A percentile compares a stretch with the other conserved stretches of the same genome.
These are phyloP conservation scores for Poronia punctata DNA, from an alignment of 495 filamentous ascomycete species.

Conservation along the genomic window DNA sequence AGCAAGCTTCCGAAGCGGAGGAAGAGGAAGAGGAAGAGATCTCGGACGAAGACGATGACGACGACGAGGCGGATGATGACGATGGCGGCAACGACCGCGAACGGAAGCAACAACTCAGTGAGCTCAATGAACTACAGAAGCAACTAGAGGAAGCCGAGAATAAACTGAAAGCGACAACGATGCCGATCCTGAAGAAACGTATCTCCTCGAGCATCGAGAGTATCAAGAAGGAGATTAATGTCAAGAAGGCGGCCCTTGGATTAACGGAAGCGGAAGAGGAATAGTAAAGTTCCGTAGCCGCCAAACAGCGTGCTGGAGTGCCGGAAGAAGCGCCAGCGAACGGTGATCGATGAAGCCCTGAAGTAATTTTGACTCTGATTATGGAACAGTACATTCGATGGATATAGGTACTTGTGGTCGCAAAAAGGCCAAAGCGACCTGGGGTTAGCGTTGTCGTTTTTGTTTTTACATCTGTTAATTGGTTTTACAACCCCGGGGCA, in stretches of 20 bases:
- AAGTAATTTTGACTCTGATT: no score
- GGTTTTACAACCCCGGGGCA: no score
- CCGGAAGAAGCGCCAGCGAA: no score
- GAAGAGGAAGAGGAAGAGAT: slow-evolving; percentile 42
- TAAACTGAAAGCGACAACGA: slow-evolving; percentile 30
- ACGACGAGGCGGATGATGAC: slow-evolving; percentile 37
- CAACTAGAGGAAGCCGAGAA: slow-evolving; percentile 30
- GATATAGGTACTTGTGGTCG: no score
- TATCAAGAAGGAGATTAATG: slow-evolving; percentile 49
- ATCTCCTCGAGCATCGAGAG: slow-evolving; percentile 33
- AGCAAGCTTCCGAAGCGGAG: slow-evolving; percentile 37
- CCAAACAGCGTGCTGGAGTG: neutral
- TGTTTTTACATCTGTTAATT: no score
- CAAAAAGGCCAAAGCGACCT: no score
- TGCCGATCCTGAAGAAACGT: slow-evolving; percentile 46
- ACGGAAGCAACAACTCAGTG: slow-evolving; percentile 41
- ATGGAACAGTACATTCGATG: no score
- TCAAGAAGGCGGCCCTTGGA: slow-evolving; percentile 51
- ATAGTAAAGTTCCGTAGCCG: slow-evolving; percentile 4
- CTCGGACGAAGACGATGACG: slow-evolving; percentile 41
- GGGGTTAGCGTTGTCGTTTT: no score
- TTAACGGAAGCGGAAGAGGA: slow-evolving; percentile 38
- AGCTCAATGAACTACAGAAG: slow-evolving; percentile 49
- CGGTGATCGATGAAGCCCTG: no score
- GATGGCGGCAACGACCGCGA: slow-evolving; percentile 39